Conservation (phyloP, 2,329 filamentous ascomycete genomes). For the Colletotrichum sp. region DNA sequence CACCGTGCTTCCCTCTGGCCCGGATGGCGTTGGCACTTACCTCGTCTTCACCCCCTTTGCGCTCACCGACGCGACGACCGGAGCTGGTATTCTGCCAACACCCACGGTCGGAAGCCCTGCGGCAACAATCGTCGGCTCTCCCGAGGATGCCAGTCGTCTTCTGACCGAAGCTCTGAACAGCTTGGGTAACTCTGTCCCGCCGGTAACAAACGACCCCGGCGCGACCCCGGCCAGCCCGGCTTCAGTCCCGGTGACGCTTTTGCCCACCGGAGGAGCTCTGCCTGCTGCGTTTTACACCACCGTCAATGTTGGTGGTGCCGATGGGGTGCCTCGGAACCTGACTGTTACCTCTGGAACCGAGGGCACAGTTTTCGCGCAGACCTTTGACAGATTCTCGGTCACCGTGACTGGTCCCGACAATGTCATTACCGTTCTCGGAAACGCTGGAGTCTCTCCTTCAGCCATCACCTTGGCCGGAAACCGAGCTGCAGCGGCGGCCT, state of each 20-base stretch:
- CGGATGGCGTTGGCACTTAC: slow-evolving; percentile 8
- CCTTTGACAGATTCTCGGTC: slow-evolving; percentile 6
- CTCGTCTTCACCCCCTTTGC: slow-evolving; percentile 8
- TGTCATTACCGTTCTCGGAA: slow-evolving; percentile 6
- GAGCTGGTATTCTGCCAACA: background rate
- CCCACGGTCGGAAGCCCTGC: background rate
- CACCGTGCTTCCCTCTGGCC: slow-evolving; percentile 2
- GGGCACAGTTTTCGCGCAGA: slow-evolving; percentile 2
- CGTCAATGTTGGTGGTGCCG: slow-evolving; percentile 1
- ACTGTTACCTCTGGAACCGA: slow-evolving; percentile 1
- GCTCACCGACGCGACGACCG: background rate
- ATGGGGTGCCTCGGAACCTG: slow-evolving; percentile 8
- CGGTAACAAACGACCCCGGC: background rate
- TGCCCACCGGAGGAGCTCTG: background rate
- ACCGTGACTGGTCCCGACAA: slow-evolving; percentile 5
- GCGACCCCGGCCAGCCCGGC: background rate
- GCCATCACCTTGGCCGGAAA: background rate
- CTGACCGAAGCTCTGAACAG: background rate
- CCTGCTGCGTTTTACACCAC: background rate
- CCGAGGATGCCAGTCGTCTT: background rate
- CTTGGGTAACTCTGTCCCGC: background rate
- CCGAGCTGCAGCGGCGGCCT: background rate
- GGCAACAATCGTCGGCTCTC: background rate
- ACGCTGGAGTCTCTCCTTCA: background rate
- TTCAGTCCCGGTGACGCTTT: background rate